Evolutionary conservation across 1,284 basidiomycete genomes (phyloP).

Genomic region (Abortiporus biennis): DNA sequence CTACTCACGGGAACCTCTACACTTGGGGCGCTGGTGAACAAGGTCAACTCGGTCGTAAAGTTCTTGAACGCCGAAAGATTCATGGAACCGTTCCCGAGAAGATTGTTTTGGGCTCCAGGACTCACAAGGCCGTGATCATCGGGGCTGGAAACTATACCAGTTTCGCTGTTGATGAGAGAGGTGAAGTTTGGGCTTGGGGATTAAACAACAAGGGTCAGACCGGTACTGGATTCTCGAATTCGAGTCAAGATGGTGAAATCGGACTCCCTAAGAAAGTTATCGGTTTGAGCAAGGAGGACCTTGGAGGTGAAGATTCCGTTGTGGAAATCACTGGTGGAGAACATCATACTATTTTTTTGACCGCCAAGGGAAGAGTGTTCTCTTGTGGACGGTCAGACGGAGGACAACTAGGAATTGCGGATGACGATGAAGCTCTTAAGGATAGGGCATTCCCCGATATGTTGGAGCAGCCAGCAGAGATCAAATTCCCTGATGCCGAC

Average conservation of each 20-base stretch:
- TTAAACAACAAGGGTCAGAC: slow-evolving; percentile 75
- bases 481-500: slow-evolving; percentile 61
- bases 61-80: slow-evolving; percentile 79
- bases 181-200: slow-evolving; percentile 88
- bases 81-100: slow-evolving; percentile 84
- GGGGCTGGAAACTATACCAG: slow-evolving; percentile 82
- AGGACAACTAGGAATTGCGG: slow-evolving; percentile 69
- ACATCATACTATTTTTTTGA: slow-evolving; percentile 85
- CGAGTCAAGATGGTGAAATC: slow-evolving; percentile 46
- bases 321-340: slow-evolving; percentile 74
- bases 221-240: slow-evolving; percentile 47
- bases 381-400: slow-evolving; percentile 76
- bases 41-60: slow-evolving; percentile 80
- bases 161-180: slow-evolving; percentile 80
- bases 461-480: slow-evolving; percentile 50
- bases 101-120: slow-evolving; percentile 59
- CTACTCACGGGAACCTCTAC: slow-evolving; percentile 78
- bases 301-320: slow-evolving; percentile 57
- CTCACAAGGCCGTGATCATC: slow-evolving; percentile 68
- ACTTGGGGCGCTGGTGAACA: slow-evolving; percentile 86
- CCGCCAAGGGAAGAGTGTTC: slow-evolving; percentile 77
- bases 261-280: slow-evolving; percentile 63
- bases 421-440: slow-evolving; percentile 51
- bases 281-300: slow-evolving; percentile 56
- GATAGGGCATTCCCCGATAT: slow-evolving; percentile 47